phyloP scores from a whole-genome alignment of 345 rosid genomes.

The Bruguiera sexangula region DNA sequence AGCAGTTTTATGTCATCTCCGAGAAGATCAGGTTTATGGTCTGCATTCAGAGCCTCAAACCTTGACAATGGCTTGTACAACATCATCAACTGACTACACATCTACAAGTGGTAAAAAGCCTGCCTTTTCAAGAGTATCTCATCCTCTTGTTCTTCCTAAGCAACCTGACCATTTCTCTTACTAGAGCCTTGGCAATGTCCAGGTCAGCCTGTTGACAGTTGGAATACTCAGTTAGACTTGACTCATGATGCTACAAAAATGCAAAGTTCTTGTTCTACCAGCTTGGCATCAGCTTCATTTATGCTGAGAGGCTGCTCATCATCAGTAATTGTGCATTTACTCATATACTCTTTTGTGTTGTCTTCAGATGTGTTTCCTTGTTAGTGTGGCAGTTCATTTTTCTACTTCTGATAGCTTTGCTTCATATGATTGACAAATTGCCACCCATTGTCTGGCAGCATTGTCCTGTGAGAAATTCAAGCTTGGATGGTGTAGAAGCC shows the following conservation, averaged over 20 bases:
- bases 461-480: constrained; percentile 26
- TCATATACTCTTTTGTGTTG: constrained; percentile 1
- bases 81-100: constrained; percentile 19
- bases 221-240: constrained; percentile 29
- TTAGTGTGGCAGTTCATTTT: neutral
- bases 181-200: constrained; percentile 19
- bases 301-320: constrained; percentile 61
- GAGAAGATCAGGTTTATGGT: constrained; percentile 59
- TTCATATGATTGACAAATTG: constrained; percentile 5
- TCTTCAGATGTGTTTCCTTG: neutral
- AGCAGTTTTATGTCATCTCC: constrained; percentile 60
- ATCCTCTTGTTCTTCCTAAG: constrained; percentile 6
- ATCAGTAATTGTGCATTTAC: constrained; percentile 48
- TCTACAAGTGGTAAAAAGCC: constrained; percentile 19
- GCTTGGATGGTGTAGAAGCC: constrained; percentile 31
- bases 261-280: constrained; percentile 29
- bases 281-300: constrained; percentile 27
- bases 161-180: constrained; percentile 5
- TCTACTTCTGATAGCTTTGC: neutral
- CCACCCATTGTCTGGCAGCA: constrained; percentile 21
- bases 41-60: constrained; percentile 28
- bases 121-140: constrained; percentile 4
- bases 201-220: constrained; percentile 43
- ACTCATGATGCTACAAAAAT: constrained; percentile 28
- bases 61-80: constrained; percentile 17